Percentiles rank a stretch among this genome's conserved stretches.
These are phyloP conservation scores for Cylindrotheca fusiformis DNA, from an alignment of 108 stramenopile genomes.

Conservation along the genomic window DNA sequence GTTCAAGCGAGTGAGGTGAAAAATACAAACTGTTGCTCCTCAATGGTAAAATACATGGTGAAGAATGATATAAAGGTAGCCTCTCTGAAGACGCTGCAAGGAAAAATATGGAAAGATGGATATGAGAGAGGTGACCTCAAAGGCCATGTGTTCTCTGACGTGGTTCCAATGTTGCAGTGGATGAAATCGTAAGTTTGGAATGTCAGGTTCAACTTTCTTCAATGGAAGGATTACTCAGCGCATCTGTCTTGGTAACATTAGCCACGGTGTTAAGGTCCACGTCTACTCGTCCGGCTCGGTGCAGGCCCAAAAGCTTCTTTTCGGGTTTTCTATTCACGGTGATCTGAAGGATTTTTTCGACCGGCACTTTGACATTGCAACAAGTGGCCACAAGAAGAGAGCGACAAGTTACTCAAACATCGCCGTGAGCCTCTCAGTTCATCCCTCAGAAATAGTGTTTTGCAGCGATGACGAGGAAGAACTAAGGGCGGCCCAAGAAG, in stretches of 20 bases:
- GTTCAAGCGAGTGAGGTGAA: not conserved
- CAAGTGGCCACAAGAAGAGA: constrained; percentile 75
- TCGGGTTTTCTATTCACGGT: constrained; percentile 69
- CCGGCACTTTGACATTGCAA: constrained; percentile 87
- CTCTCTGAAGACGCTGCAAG: constrained; percentile 77
- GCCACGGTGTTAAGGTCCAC: constrained; percentile 52
- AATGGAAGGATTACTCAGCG: too few species aligned
- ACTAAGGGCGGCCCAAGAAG: constrained; percentile 74
- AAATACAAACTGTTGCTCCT: constrained; percentile 19
- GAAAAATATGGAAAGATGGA: constrained; percentile 87
- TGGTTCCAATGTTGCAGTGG: constrained; percentile 68
- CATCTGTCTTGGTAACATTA: too few species aligned
- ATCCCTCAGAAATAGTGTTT: constrained; percentile 76
- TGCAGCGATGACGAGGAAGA: constrained; percentile 85
- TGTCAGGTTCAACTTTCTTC: too few species aligned
- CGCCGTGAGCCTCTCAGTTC: constrained; percentile 57
- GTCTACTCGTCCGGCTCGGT: constrained; percentile 90
- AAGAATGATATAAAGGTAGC: constrained; percentile 75
- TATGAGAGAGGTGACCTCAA: constrained; percentile 69
- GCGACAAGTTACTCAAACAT: constrained; percentile 71
- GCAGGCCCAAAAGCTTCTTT: constrained; percentile 85
- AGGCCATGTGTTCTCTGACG: constrained; percentile 84
- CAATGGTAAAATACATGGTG: constrained; percentile 60
- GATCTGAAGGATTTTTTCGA: constrained; percentile 68
- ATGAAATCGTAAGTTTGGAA: too few species aligned